A percentile compares a stretch with the other conserved stretches of the same genome.
Conservation (phyloP, 208 protist species). For the Leishmania tarentolae region DNA sequence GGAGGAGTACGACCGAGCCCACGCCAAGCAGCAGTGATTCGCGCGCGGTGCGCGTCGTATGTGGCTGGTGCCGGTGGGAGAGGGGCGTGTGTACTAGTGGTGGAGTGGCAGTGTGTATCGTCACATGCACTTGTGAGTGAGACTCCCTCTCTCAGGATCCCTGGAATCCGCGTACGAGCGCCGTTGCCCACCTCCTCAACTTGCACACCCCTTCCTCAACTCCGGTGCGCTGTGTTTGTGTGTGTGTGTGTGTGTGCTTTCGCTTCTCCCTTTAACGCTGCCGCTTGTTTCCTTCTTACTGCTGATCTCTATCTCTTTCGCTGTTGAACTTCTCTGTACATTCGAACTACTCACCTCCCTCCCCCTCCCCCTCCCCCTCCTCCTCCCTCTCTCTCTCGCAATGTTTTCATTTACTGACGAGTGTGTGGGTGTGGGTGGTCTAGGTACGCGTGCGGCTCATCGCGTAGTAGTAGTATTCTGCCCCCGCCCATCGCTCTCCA, state of each 20-base stretch:
- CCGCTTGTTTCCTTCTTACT: too few relatives aligned
- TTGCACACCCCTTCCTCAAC: neutral
- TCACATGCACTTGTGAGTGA: neutral
- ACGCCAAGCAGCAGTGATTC: neutral
- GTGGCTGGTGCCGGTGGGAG: neutral
- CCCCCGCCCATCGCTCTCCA: too few relatives aligned
- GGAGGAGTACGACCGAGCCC: conserved; percentile 45
- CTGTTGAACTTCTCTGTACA: neutral
- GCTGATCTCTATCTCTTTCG: neutral
- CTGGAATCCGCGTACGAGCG: neutral
- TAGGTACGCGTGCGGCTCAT: too few relatives aligned
- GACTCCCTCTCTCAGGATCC: neutral
- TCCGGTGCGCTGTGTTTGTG: too few relatives aligned
- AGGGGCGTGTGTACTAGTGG: neutral
- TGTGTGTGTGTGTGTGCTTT: too few relatives aligned
- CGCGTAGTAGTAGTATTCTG: too few relatives aligned
- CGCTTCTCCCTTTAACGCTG: too few relatives aligned
- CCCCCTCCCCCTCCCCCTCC: neutral
- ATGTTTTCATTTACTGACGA: neutral
- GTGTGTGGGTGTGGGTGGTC: too few relatives aligned
- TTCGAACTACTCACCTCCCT: neutral
- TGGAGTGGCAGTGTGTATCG: neutral
- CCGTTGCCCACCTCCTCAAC: too few relatives aligned
- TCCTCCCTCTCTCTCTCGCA: conserved; percentile 1
- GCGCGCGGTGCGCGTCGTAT: neutral